Evolutionary conservation across 441 rosid species (phyloP), one percentile per base, ranked within the genome.

Genomic region (Omphalea diandra): DNA sequence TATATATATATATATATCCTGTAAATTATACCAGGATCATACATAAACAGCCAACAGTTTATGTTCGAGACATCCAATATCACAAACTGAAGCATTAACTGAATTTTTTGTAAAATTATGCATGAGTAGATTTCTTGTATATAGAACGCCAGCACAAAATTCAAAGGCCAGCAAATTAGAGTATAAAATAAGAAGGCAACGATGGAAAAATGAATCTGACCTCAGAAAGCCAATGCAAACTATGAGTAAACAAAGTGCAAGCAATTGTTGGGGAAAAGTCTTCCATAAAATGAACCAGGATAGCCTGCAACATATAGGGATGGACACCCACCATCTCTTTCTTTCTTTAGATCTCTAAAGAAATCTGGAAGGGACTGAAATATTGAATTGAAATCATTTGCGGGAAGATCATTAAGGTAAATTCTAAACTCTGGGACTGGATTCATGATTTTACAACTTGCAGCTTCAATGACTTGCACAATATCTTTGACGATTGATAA

Each of bases 161-260:
- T n/a, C n/a, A n/a, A n/a, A n/a, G n/a, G n/a, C n/a, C n/a, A n/a
- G n/a, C n/a, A n/a, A n/a, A n/a, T n/a, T n/a, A n/a, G n/a, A n/a
- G n/a, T n/a, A n/a, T n/a, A n/a, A n/a, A n/a, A n/a, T n/a, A n/a
- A n/a, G n/a, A n/a, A n/a, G n/a, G n/a, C n/a, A n/a, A n/a, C n/a
- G n/a, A n/a, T n/a, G n/a, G n/a, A n/a, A n/a, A 43, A 65, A 20
- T 59, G 5, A 49, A 36, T 7, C 59, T 66, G 7, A 93, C 98
- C 94, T 83, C 85, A 22, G 98, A 93, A 17, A 93, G 86, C 98
- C 98, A 93, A 87, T 93, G 97, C 73, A 91, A 77, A 63, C 96
- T 88, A 88, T 5, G 97, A 85, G 41, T 88, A 76, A 40, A 88
- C 80, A 67, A 93, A 89, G 83, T 93, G 96, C 74, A 93, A 62